Percentiles rank a stretch among this genome's conserved stretches.
Evolutionary conservation across 2,329 filamentous ascomycete genomes (phyloP).

Genomic region (Ceratocystis eucalypticola): DNA sequence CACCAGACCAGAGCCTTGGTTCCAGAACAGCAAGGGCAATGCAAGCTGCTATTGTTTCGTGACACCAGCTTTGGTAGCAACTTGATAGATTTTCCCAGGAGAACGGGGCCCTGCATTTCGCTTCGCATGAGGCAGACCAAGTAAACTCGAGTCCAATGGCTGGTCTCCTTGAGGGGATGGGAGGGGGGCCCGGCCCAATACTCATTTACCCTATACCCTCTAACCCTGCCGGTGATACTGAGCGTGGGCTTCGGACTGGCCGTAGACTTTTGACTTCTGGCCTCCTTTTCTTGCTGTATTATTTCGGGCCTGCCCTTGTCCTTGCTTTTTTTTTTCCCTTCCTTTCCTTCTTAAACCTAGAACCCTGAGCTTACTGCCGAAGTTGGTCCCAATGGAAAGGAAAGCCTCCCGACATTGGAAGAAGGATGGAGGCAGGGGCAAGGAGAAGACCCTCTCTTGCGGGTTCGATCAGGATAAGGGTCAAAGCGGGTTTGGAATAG

Average conservation of each 20-base stretch:
- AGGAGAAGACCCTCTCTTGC: background rate
- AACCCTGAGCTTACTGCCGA: background rate
- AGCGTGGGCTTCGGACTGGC: background rate
- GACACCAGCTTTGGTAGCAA: background rate
- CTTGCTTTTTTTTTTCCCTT: background rate
- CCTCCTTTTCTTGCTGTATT: background rate
- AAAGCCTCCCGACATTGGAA: conserved; percentile 2
- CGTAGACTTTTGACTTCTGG: background rate
- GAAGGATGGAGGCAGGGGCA: background rate
- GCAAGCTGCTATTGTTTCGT: conserved; percentile 3
- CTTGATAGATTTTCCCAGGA: background rate
- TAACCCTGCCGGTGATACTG: background rate
- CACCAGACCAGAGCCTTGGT: background rate
- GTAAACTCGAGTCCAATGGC: no score
- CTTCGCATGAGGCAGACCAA: background rate
- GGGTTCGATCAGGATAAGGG: background rate
- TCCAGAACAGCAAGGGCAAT: background rate
- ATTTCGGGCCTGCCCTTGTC: background rate
- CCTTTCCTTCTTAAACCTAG: background rate
- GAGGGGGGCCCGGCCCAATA: background rate
- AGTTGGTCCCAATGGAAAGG: conserved; percentile 4
- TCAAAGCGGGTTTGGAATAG: conserved; percentile 2
- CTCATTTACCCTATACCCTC: background rate
- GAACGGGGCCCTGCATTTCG: background rate
- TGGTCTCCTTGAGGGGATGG: background rate